These are phyloP conservation scores for Oryza glaberrima DNA, from an alignment of 176 grass and related monocot species.

Conservation along the genomic window DNA sequence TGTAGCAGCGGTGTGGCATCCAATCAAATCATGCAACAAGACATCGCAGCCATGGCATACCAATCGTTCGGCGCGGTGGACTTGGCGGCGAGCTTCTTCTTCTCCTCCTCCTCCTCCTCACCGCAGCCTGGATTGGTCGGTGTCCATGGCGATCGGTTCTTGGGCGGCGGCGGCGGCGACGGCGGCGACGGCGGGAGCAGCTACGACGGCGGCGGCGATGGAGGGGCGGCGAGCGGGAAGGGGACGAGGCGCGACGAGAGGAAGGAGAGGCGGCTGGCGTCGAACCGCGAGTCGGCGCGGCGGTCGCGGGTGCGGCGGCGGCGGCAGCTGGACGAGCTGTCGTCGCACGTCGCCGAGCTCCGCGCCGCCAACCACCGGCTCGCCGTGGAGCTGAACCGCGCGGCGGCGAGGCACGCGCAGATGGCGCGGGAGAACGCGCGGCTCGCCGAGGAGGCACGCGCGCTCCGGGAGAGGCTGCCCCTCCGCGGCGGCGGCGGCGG, in stretches of 20 bases:
- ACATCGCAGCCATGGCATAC: constrained; percentile 20
- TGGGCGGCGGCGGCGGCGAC: neutral
- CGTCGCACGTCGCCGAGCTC: constrained; percentile 34
- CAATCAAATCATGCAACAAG: constrained; percentile 49
- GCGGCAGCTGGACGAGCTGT: constrained; percentile 53
- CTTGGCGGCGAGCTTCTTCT: constrained; percentile 8
- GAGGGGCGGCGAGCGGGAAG: neutral
- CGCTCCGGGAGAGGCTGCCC: constrained; percentile 36
- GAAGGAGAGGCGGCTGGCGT: constrained; percentile 59
- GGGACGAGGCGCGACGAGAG: neutral
- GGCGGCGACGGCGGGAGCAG: neutral
- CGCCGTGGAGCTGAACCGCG: constrained; percentile 50
- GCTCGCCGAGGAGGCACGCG: constrained; percentile 22
- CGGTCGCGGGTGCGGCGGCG: constrained; percentile 49
- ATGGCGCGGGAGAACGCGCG: constrained; percentile 35
- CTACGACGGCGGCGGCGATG: neutral
- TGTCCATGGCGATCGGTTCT: neutral
- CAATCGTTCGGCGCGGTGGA: constrained; percentile 13
- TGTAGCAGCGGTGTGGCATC: neutral
- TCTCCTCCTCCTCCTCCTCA: constrained; percentile 12
- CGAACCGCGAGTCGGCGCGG: constrained; percentile 62
- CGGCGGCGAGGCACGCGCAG: constrained; percentile 25
- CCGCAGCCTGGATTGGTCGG: constrained; percentile 1
- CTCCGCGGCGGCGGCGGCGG: too few relatives aligned
- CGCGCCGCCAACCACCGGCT: constrained; percentile 47